These are phyloP conservation scores for Blepharisma stoltei DNA, from an alignment of 73 alveolate species.

Conservation along the genomic window DNA sequence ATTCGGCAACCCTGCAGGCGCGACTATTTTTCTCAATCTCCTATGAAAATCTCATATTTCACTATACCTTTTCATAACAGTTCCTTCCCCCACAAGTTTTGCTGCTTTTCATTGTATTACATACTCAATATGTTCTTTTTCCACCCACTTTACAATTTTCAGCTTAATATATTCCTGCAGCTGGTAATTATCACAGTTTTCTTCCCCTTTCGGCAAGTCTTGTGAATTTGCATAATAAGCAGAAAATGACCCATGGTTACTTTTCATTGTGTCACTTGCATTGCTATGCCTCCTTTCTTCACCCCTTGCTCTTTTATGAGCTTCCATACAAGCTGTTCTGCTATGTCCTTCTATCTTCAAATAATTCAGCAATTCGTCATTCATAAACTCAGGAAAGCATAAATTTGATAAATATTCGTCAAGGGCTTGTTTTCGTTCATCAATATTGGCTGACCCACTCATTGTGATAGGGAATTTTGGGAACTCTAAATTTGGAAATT, in stretches of 20 bases:
- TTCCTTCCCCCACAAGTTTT: background rate
- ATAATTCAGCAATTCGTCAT: background rate
- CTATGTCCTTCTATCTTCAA: background rate
- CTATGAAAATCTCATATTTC: constrained; percentile 8
- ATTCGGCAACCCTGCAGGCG: constrained; percentile 15
- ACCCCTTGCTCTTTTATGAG: background rate
- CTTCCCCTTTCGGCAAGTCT: background rate
- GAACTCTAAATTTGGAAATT: background rate
- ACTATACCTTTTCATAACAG: background rate
- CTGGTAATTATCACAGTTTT: background rate
- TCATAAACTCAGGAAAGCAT: constrained; percentile 11
- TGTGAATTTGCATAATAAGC: background rate
- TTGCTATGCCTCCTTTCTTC: background rate
- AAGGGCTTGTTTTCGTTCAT: background rate
- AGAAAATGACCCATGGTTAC: background rate
- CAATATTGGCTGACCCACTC: background rate
- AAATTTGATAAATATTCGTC: constrained; percentile 9
- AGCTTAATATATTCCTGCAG: background rate
- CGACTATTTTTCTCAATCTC: background rate
- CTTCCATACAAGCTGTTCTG: background rate
- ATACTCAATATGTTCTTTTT: constrained; percentile 4
- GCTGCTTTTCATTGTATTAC: background rate
- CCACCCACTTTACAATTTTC: background rate
- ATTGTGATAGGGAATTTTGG: background rate
- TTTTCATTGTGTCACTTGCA: background rate